Evolutionary conservation across 176 grass and related monocot species (phyloP).

Genomic region (Tuctoria greenei): DNA sequence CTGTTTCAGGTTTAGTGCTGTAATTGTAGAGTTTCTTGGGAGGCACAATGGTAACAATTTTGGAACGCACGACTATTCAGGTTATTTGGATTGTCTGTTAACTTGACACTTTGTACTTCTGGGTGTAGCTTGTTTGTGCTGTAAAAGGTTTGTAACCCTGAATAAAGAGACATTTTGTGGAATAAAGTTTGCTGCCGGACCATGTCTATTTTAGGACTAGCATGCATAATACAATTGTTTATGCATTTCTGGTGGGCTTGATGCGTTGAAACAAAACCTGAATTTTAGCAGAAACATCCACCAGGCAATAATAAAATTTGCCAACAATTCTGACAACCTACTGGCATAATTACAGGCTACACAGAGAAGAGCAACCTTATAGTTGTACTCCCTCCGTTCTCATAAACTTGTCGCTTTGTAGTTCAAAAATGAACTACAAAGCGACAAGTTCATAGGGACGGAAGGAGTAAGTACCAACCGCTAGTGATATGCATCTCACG

Average conservation of each 20-base stretch:
- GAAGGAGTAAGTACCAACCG: too few species aligned
- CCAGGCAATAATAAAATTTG: not conserved
- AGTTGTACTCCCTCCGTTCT: too few species aligned
- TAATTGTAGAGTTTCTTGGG: not conserved
- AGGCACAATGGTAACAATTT: not conserved
- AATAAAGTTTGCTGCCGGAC: not conserved
- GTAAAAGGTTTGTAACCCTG: conserved; percentile 12
- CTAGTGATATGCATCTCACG: not conserved
- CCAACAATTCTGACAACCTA: not conserved
- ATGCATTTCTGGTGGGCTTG: not conserved
- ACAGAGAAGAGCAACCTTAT: not conserved
- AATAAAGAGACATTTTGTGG: conserved; percentile 20
- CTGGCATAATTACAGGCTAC: not conserved
- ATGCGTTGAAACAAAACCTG: not conserved
- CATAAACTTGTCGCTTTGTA: too few species aligned
- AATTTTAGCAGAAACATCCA: not conserved
- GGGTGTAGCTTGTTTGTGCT: conserved; percentile 5
- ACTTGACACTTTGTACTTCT: not conserved
- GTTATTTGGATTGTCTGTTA: conserved; percentile 13
- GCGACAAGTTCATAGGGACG: too few species aligned
- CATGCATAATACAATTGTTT: not conserved
- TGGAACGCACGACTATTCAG: conserved; percentile 1
- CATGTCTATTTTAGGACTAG: not conserved
- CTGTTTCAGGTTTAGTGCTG: conserved; percentile 2
- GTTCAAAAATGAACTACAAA: too few species aligned